Percentiles rank a stretch among this genome's conserved stretches.
phyloP scores from a whole-genome alignment of 2,329 filamentous ascomycete genomes.

The Penicillium sp. region DNA sequence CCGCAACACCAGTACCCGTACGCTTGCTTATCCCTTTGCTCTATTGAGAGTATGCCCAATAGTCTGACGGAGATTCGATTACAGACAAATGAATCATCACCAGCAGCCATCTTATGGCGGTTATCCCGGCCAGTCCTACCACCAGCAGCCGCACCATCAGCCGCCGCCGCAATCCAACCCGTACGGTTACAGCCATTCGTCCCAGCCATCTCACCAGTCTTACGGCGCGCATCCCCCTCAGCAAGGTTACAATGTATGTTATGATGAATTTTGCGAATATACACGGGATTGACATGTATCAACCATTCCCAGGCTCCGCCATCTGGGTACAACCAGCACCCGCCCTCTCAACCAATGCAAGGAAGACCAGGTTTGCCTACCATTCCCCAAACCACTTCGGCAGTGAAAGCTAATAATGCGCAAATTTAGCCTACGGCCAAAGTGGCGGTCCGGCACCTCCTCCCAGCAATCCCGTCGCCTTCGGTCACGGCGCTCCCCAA shows the following conservation, averaged over 20 bases:
- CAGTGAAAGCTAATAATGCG: slow-evolving; percentile 2
- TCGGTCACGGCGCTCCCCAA: slow-evolving; percentile 75
- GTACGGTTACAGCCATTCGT: slow-evolving; percentile 47
- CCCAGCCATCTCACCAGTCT: slow-evolving; percentile 32
- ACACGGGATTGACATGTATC: slow-evolving; percentile 11
- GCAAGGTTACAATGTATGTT: slow-evolving; percentile 38
- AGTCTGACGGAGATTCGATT: slow-evolving; percentile 8
- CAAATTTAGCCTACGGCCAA: slow-evolving; percentile 10
- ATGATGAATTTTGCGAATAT: not conserved
- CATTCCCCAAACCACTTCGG: not conserved
- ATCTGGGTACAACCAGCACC: slow-evolving; percentile 31
- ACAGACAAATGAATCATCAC: slow-evolving; percentile 34
- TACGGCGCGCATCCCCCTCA: slow-evolving; percentile 30
- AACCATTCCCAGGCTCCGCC: slow-evolving; percentile 22
- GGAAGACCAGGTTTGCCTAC: slow-evolving; percentile 38
- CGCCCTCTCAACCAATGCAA: slow-evolving; percentile 35
- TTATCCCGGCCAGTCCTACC: slow-evolving; percentile 37
- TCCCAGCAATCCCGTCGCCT: slow-evolving; percentile 64
- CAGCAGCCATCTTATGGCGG: slow-evolving; percentile 35
- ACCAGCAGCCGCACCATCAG: slow-evolving; percentile 44
- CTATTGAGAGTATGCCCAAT: not conserved
- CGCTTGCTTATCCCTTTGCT: slow-evolving; percentile 21
- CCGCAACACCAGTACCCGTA: slow-evolving; percentile 41
- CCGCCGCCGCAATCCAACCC: slow-evolving; percentile 33
- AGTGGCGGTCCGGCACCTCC: slow-evolving; percentile 59